These are phyloP conservation scores for Aspergillus sp. DNA, from an alignment of 2,329 filamentous ascomycete species.

Conservation along the genomic window DNA sequence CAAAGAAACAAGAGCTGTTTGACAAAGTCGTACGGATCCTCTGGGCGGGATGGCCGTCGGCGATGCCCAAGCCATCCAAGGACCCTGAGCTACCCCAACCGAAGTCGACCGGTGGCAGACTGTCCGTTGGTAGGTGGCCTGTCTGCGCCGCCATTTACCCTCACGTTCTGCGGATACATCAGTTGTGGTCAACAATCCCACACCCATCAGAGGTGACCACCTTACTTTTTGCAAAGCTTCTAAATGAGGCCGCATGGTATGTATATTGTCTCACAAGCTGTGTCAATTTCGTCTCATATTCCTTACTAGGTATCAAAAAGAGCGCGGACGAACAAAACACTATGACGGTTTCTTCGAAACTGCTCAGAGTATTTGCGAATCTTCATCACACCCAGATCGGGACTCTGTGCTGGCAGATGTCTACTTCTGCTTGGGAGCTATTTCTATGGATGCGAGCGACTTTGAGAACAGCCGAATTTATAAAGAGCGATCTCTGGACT, in stretches of 20 bases:
- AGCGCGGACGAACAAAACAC: constrained; percentile 22
- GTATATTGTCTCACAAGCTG: constrained; percentile 7
- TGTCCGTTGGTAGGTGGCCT: constrained; percentile 23
- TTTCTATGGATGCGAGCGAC: constrained; percentile 20
- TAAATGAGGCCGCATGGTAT: constrained; percentile 25
- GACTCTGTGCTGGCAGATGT: constrained; percentile 21
- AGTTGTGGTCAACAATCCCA: constrained; percentile 15
- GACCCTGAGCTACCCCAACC: constrained; percentile 13
- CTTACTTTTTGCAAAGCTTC: constrained; percentile 23
- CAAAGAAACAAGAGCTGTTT: constrained; percentile 13
- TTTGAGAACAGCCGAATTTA: constrained; percentile 20
- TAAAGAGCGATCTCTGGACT: constrained; percentile 19
- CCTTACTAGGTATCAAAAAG: constrained; percentile 23
- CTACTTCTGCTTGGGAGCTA: constrained; percentile 21
- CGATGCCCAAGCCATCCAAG: constrained; percentile 21
- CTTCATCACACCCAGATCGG: constrained; percentile 19
- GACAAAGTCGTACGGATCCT: constrained; percentile 13
- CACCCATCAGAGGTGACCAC: constrained; percentile 10
- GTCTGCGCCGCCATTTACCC: constrained; percentile 24
- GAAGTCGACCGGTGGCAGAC: constrained; percentile 15
- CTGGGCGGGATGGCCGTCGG: constrained; percentile 21
- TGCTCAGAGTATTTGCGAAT: constrained; percentile 20
- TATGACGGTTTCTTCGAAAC: constrained; percentile 25
- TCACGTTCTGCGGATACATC: constrained; percentile 23
- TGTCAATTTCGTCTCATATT: constrained; percentile 13